Evolutionary conservation across 2,329 filamentous ascomycete species (phyloP).

Genomic region (Fusarium chaquense): DNA sequence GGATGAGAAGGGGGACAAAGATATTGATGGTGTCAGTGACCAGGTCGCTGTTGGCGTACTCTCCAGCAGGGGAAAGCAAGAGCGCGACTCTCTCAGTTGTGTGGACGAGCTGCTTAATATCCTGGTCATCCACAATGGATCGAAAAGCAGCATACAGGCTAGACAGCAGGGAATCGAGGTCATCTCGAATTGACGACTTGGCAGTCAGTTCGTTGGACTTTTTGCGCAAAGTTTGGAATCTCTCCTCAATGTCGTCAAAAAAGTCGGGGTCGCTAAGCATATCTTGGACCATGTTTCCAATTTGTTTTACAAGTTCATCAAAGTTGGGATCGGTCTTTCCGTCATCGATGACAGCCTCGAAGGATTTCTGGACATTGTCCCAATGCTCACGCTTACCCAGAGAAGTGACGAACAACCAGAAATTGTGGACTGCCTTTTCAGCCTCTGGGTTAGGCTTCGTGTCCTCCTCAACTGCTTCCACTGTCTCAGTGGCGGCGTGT

Average conservation of each 20-base stretch:
- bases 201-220: conserved; percentile 73
- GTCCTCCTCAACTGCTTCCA: conserved; percentile 75
- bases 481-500: conserved; percentile 74
- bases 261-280: conserved; percentile 89
- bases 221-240: conserved; percentile 63
- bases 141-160: conserved; percentile 76
- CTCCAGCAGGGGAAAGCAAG: conserved; percentile 75
- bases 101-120: conserved; percentile 75
- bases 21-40: conserved; percentile 81
- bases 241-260: conserved; percentile 77
- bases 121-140: conserved; percentile 77
- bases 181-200: conserved; percentile 76
- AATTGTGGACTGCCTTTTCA: conserved; percentile 80
- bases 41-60: conserved; percentile 76
- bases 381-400: conserved; percentile 82
- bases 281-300: conserved; percentile 80
- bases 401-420: conserved; percentile 83
- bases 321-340: conserved; percentile 84
- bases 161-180: conserved; percentile 77
- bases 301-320: conserved; percentile 78
- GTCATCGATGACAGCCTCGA: conserved; percentile 79
- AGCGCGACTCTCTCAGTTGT: conserved; percentile 76
- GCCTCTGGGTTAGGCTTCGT: conserved; percentile 79
- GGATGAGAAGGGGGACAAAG: conserved; percentile 81
- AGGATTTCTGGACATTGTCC: conserved; percentile 76